Evolutionary conservation across 1,284 basidiomycete species (phyloP).

Genomic region (Pholiota adiposa): DNA sequence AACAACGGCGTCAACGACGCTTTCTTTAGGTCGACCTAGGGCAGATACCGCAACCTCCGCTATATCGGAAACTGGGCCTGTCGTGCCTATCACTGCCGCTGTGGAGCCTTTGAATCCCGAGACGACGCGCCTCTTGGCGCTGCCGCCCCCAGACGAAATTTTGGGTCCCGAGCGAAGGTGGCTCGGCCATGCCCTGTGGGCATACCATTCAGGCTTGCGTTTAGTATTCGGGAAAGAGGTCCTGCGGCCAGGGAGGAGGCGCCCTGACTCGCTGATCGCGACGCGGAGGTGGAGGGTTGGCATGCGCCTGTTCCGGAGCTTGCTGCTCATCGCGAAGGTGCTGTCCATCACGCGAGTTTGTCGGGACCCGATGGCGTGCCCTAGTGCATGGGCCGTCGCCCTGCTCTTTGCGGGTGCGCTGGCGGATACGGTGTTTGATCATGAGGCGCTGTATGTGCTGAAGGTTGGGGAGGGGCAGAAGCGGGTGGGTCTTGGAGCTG

Average conservation of each 20-base stretch:
- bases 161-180: constrained; percentile 22
- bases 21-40: constrained; percentile 22
- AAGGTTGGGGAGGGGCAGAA: not conserved
- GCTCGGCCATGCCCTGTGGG: constrained; percentile 9
- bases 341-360: constrained; percentile 24
- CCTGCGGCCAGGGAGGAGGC: not conserved
- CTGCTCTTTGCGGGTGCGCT: constrained; percentile 26
- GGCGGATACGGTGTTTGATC: constrained; percentile 25
- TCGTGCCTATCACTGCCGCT: not conserved
- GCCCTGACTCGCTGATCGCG: not conserved
- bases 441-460: constrained; percentile 10
- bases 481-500: too few relatives aligned
- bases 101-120: constrained; percentile 12
- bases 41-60: constrained; percentile 4
- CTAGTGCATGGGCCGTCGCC: constrained; percentile 16
- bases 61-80: constrained; percentile 13
- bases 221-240: not conserved
- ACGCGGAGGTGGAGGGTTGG: constrained; percentile 5
- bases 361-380: constrained; percentile 13
- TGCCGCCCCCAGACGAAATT: constrained; percentile 26
- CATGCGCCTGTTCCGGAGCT: constrained; percentile 22
- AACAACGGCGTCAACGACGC: constrained; percentile 10
- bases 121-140: constrained; percentile 19
- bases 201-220: not conserved
- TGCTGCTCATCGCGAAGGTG: constrained; percentile 26